Conservation (phyloP, 169 alveolate species). For the Cytauxzoon felis region DNA sequence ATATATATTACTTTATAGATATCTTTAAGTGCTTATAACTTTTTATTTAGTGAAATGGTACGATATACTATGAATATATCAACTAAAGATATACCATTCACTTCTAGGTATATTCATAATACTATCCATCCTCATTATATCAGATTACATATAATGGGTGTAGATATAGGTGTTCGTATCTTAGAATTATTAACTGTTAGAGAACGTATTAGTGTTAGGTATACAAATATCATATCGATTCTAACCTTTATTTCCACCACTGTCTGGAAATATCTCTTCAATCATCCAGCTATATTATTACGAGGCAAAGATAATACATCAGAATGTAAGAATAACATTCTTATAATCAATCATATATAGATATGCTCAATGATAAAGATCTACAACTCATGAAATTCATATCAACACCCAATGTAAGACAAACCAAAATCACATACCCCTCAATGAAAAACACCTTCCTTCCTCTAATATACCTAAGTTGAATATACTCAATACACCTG, state of each 20-base stretch:
- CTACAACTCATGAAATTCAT: slow-evolving; percentile 47
- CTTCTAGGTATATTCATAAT: slow-evolving; percentile 28
- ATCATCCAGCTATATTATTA: slow-evolving; percentile 44
- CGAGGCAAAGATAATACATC: slow-evolving; percentile 47
- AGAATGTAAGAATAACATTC: slow-evolving; percentile 65
- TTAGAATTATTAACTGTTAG: slow-evolving; percentile 41
- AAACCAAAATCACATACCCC: not conserved
- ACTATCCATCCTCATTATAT: not conserved
- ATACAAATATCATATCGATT: slow-evolving; percentile 37
- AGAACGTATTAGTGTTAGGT: slow-evolving; percentile 21
- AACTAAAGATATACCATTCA: slow-evolving; percentile 33
- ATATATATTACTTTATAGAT: slow-evolving; percentile 5
- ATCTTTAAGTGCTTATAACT: slow-evolving; percentile 51
- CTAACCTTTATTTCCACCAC: slow-evolving; percentile 45
- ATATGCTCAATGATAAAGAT: slow-evolving; percentile 54
- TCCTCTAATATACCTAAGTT: no score
- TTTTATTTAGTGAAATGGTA: slow-evolving; percentile 56
- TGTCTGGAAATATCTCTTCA: slow-evolving; percentile 63
- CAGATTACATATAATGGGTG: slow-evolving; percentile 50
- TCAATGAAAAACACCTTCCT: no score
- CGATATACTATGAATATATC: slow-evolving; percentile 55
- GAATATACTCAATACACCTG: no score
- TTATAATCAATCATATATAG: no score
- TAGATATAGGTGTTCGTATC: slow-evolving; percentile 40
- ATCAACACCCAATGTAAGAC: slow-evolving; percentile 43